Conservation (phyloP, 371 early-diverging fungal genomes). For the Vavraia culicis region DNA sequence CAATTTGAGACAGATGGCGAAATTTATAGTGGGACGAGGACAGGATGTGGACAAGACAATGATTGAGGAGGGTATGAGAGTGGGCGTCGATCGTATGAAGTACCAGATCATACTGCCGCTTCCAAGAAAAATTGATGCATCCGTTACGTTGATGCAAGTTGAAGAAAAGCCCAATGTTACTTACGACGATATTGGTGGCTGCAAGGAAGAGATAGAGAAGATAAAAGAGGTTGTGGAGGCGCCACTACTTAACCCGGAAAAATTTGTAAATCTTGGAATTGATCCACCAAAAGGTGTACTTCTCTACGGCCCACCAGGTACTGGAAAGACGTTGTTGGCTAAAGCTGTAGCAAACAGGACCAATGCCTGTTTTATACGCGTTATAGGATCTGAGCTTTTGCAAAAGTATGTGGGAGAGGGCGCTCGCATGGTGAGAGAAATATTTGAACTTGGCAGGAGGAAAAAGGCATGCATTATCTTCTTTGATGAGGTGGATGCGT, state of each 20-base stretch:
- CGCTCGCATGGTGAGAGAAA: conserved; percentile 92
- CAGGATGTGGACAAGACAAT: conserved; percentile 82
- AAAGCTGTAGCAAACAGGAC: conserved; percentile 97
- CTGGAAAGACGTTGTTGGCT: conserved; percentile 97
- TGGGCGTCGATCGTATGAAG: conserved; percentile 92
- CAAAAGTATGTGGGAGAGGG: conserved; percentile 99
- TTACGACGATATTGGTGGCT: conserved; percentile 93
- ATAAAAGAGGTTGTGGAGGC: conserved; percentile 95
- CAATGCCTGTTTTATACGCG: conserved; percentile 95
- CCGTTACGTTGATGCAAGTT: conserved; percentile 99
- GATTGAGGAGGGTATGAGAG: conserved; percentile 96
- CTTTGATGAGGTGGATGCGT: conserved; percentile 99
- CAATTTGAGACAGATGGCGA: conserved; percentile 92
- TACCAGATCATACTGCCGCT: conserved; percentile 96
- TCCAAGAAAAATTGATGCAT: conserved; percentile 93
- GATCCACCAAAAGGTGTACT: conserved; percentile 93
- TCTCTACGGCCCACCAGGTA: conserved; percentile 92
- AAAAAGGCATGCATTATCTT: conserved; percentile 98
- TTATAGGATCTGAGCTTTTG: conserved; percentile 96
- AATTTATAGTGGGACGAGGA: conserved; percentile 88
- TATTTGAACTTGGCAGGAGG: conserved; percentile 92
- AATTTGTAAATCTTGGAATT: conserved; percentile 71
- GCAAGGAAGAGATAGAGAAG: conserved; percentile 97
- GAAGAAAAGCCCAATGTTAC: conserved; percentile 99
- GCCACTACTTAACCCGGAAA: conserved; percentile 68